Percentiles rank a stretch among this genome's conserved stretches.
Evolutionary conservation across 2,329 filamentous ascomycete genomes (phyloP).

Genomic region (Chaetomium globosum): DNA sequence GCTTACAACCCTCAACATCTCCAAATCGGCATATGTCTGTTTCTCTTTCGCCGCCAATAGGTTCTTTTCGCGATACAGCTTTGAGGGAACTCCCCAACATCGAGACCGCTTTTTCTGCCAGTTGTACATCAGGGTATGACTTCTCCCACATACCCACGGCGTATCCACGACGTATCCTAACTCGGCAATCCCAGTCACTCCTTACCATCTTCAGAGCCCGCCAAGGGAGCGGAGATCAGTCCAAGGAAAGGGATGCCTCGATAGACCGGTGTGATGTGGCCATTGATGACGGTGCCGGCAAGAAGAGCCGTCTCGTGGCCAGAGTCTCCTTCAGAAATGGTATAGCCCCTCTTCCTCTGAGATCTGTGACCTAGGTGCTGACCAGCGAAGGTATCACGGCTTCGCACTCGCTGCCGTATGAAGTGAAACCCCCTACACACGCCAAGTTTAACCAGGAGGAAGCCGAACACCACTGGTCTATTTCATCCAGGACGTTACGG

Average conservation of each 20-base stretch:
- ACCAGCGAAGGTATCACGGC: slow-evolving; percentile 65
- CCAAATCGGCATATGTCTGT: slow-evolving; percentile 77
- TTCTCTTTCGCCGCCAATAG: slow-evolving; percentile 67
- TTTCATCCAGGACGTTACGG: slow-evolving; percentile 69
- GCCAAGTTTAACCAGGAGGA: slow-evolving; percentile 71
- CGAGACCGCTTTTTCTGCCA: slow-evolving; percentile 71
- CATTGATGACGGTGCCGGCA: slow-evolving; percentile 70
- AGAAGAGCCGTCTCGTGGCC: slow-evolving; percentile 73
- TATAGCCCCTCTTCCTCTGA: slow-evolving; percentile 37
- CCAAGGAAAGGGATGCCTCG: slow-evolving; percentile 66
- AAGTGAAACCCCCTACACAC: slow-evolving; percentile 72
- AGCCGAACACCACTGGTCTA: slow-evolving; percentile 71
- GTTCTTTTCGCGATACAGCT: slow-evolving; percentile 75
- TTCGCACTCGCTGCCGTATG: slow-evolving; percentile 75
- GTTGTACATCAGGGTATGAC: slow-evolving; percentile 67
- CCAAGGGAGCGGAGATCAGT: slow-evolving; percentile 55
- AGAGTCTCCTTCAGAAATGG: slow-evolving; percentile 75
- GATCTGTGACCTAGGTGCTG: slow-evolving; percentile 24
- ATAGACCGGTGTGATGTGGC: slow-evolving; percentile 75
- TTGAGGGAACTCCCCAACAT: slow-evolving; percentile 55
- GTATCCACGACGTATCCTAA: neutral
- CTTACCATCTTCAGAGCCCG: slow-evolving; percentile 75
- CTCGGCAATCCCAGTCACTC: slow-evolving; percentile 54
- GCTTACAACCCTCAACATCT: slow-evolving; percentile 75
- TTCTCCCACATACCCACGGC: neutral